Base-by-base conservation (phyloP, 2,329 filamentous ascomycete species). In the Corniculantispora saksenae region DNA sequence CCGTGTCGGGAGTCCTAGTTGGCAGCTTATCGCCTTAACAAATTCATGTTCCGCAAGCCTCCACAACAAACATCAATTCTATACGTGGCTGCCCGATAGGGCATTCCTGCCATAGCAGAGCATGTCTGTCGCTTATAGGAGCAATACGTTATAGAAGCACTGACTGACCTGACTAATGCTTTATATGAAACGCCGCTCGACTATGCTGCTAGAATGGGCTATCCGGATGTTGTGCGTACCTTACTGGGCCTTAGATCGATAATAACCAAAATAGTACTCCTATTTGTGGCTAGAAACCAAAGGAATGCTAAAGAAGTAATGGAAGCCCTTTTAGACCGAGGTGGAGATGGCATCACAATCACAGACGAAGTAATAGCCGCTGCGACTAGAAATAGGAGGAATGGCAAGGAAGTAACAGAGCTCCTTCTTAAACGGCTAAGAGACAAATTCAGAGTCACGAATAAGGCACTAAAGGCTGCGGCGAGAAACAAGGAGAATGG, bases 51-150 rank as follows among this genome's bases (percentile, higher is more conserved):
- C 9, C 21, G 25, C 19, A n/a, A n/a, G n/a, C 27, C 9, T 40
- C 53, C 53, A 38, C 53, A 2, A 9, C 15, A 47, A 5, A 63
- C 63, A 19, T 65, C 62, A 19, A 27, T 66, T 29, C 50, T 68
- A 21, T 63, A 67, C 50, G 50, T 68, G 27, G 67, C 67, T 51
- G 65, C 25, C 32, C 25, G n/a, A 3, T 67, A 59, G 65, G 65
- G 62, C 4, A 65, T 68, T 45, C 48, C 48, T 15, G 23, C 32
- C 12, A 38, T 68, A 27, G 62, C 59, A 5, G 55, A 67, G 19
- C 43, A 65, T 55, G 38, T 61, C 53, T 51, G 17, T 25, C 17
- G n/a, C 13, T 25, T 10, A 38, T 25, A 27, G 25, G 21, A 32
- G 15, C 15, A n/a, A 23, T 8, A n/a, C n/a, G n/a, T 38, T 54